Percentiles rank a stretch among this genome's conserved stretches.
Conservation (phyloP, 2,329 filamentous ascomycete species). For the Alternaria infectoria region DNA sequence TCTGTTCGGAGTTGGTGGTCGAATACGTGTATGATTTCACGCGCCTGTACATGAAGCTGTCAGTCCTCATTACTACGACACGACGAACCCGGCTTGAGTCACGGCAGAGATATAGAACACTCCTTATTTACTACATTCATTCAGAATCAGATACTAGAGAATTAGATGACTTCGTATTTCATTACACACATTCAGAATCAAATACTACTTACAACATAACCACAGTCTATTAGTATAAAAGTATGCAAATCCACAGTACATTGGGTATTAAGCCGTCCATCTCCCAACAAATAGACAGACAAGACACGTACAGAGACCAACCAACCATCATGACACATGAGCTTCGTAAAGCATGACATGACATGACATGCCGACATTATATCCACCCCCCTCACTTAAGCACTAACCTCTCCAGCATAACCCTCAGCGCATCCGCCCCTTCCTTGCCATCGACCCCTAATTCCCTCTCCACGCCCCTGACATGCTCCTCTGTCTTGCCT, state of each 20-base stretch:
- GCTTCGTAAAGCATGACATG: neutral
- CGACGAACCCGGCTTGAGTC: neutral
- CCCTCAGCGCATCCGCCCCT: conserved; percentile 48
- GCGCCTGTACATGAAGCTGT: neutral
- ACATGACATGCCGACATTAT: neutral
- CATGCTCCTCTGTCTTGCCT: conserved; percentile 51
- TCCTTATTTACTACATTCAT: neutral
- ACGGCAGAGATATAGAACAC: neutral
- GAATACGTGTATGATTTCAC: neutral
- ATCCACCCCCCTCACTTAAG: conserved; percentile 22
- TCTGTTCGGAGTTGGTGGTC: neutral
- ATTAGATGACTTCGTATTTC: neutral
- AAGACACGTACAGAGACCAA: neutral
- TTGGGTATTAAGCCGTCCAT: neutral
- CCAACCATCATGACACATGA: neutral
- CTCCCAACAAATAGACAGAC: neutral
- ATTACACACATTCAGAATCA: neutral
- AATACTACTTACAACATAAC: neutral
- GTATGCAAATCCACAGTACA: neutral
- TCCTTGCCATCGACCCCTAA: conserved; percentile 48
- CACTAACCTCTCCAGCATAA: conserved; percentile 52
- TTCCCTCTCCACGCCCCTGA: conserved; percentile 48
- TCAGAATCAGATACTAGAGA: neutral
- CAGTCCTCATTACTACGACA: neutral
- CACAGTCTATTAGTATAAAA: neutral